Conservation (phyloP, 78 protist species). For the Trichosphaerium sp. region DNA sequence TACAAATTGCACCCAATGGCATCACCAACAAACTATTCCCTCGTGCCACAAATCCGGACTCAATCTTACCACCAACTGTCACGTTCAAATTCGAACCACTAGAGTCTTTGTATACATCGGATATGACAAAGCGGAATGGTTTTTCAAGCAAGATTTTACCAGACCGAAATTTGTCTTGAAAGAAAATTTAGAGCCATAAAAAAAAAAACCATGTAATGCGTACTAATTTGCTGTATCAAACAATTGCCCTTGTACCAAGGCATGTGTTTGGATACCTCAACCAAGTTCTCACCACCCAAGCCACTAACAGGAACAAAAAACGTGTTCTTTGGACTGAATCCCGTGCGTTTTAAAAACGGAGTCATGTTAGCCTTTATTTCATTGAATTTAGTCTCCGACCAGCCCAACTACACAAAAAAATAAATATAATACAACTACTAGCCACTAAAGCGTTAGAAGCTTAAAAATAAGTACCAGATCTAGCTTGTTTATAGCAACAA, state of each 20-base stretch:
- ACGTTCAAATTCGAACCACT: slow-evolving; percentile 40
- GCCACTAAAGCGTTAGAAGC: too few relatives aligned
- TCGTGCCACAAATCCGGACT: slow-evolving; percentile 51
- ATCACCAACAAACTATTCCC: slow-evolving; percentile 8
- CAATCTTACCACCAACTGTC: slow-evolving; percentile 57
- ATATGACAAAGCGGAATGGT: slow-evolving; percentile 64
- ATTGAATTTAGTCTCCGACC: slow-evolving; percentile 53
- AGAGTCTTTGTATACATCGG: slow-evolving; percentile 51
- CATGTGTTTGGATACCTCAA: slow-evolving; percentile 4
- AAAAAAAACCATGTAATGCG: background rate
- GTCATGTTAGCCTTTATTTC: slow-evolving; percentile 29
- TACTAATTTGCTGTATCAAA: slow-evolving; percentile 33
- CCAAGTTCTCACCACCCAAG: slow-evolving; percentile 59
- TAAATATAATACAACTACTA: background rate
- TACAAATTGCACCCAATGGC: slow-evolving; percentile 33
- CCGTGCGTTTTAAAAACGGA: background rate
- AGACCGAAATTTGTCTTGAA: slow-evolving; percentile 11
- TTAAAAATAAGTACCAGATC: slow-evolving; percentile 42
- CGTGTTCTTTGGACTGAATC: slow-evolving; percentile 27
- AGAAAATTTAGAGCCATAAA: background rate
- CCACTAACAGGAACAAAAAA: slow-evolving; percentile 61
- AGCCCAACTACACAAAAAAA: background rate
- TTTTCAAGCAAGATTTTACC: slow-evolving; percentile 21
- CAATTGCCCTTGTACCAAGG: slow-evolving; percentile 66
- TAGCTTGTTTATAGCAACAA: slow-evolving; percentile 88